Base-by-base conservation (phyloP, 2,329 filamentous ascomycete genomes). In the Metarhizium humberi region DNA sequence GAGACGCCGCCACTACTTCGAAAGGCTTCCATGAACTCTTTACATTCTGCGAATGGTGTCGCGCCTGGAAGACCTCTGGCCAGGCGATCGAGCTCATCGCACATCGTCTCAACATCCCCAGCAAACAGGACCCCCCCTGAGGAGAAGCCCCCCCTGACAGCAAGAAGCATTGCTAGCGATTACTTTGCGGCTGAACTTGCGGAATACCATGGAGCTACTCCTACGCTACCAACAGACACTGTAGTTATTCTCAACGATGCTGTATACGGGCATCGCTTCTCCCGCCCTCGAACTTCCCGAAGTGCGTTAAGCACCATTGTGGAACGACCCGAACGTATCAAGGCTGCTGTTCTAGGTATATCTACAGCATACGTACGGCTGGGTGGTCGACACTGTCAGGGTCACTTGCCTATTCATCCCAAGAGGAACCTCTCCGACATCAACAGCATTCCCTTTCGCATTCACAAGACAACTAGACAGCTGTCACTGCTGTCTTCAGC, bases 211-310 rank as follows among this genome's bases (percentile, higher is more conserved):
- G 72, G 74, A 36, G 65, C 66, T 2, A 67, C 72, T 11, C 67
- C 71, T 2, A 69, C 70, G 8, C 66, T 70, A 30, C 61, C 72
- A 38, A 71, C 80, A 11, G 76, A 91, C 57, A 90, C 90, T 0
- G 73, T 95, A 4, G 91, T 97, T 50, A 80, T 99, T 34, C 75
- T 99, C 2, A 91, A 97, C 64, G 94, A 99, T 73, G 86, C 88
- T 53, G 96, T 92, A 71, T 99, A 97, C 68, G 92, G 92, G 29
- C 94, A 99, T 72, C 86, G 91, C 25, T 99, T 85, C 70, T 90
- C 92, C 11, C 81, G 94, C 48, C 90, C 90, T 4, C 86, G 88
- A 62, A 87, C 90, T 1, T 86, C 84, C 25, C 87, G 87, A 63
- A 79, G 75, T 48, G 80, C 81, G 16, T 78, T 97, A 1, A 83